phyloP scores from a whole-genome alignment of 208 protist genomes.

The Herpetomonas samuelpessoai region DNA sequence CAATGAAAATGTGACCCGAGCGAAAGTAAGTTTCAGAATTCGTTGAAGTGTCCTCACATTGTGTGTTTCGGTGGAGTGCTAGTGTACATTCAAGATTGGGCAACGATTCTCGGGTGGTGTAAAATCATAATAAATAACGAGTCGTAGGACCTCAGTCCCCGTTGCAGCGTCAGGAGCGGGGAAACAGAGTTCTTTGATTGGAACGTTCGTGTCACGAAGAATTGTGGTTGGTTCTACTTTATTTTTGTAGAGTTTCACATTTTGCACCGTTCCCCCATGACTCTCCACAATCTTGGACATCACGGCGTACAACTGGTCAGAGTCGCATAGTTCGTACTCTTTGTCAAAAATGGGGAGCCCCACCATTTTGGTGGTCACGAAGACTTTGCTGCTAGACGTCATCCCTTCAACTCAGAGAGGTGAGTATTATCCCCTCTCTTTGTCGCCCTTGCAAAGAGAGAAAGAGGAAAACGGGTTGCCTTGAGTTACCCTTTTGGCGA shows the following conservation, averaged over 20 bases:
- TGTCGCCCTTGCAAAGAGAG: conserved; percentile 4
- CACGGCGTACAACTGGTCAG: conserved; percentile 39
- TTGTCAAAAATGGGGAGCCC: conserved; percentile 67
- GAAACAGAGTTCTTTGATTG: conserved; percentile 47
- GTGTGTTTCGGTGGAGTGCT: conserved; percentile 6
- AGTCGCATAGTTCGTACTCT: conserved; percentile 24
- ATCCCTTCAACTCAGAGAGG: too few species aligned
- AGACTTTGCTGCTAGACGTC: too few species aligned
- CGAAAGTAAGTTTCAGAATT: too few species aligned
- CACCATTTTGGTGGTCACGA: conserved; percentile 60
- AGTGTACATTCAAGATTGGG: conserved; percentile 33
- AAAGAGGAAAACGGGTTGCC: conserved; percentile 14
- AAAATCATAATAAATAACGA: conserved; percentile 73
- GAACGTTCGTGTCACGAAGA: conserved; percentile 44
- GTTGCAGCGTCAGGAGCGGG: conserved; percentile 11
- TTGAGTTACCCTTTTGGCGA: conserved; percentile 8
- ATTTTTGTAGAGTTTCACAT: conserved; percentile 58
- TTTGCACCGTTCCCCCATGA: conserved; percentile 45
- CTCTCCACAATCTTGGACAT: conserved; percentile 38
- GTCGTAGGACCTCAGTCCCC: neutral
- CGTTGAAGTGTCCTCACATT: too few species aligned
- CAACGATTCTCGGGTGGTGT: conserved; percentile 25
- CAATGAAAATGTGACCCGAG: too few species aligned
- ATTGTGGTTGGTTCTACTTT: conserved; percentile 68
- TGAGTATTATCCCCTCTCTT: too few species aligned